These are phyloP conservation scores for Backusella parvicylindrica DNA, from an alignment of 192 early-diverging fungal species.

Conservation along the genomic window DNA sequence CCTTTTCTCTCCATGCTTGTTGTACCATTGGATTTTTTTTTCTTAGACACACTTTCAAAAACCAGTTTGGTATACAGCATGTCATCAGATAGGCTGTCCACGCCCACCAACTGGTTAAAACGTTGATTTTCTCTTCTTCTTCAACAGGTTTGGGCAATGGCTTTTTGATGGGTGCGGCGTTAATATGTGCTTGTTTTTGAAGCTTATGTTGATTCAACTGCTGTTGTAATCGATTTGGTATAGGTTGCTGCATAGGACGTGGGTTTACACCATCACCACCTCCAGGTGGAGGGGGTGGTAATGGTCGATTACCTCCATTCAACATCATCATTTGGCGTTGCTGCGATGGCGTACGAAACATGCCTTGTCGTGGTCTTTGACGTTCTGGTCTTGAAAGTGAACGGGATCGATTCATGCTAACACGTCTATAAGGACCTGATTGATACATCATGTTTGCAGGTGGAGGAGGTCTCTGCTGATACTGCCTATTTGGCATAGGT, in stretches of 20 bases:
- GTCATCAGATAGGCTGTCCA: conserved; percentile 39
- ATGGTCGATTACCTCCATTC: background rate
- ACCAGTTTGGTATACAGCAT: conserved; percentile 44
- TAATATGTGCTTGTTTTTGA: conserved; percentile 18
- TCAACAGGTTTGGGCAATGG: background rate
- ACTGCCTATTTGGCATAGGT: background rate
- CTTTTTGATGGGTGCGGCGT: background rate
- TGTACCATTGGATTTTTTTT: conserved; percentile 39
- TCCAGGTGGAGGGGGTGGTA: background rate
- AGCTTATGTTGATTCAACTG: conserved; percentile 24
- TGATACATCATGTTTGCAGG: background rate
- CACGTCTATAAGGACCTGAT: conserved; percentile 14
- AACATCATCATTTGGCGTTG: conserved; percentile 15
- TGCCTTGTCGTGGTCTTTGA: conserved; percentile 42
- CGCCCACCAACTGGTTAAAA: conserved; percentile 38
- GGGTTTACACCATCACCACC: background rate
- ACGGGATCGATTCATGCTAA: conserved; percentile 29
- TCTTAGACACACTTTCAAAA: conserved; percentile 34
- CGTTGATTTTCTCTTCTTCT: conserved; percentile 15
- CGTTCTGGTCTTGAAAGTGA: conserved; percentile 51
- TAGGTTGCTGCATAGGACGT: conserved; percentile 3
- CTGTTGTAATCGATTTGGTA: conserved; percentile 24
- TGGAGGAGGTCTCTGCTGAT: conserved; percentile 3
- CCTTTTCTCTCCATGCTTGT: conserved; percentile 61
- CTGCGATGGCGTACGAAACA: conserved; percentile 36